Base-by-base conservation (phyloP, 257 asterid genomes). In the Solanum verrucosum region DNA sequence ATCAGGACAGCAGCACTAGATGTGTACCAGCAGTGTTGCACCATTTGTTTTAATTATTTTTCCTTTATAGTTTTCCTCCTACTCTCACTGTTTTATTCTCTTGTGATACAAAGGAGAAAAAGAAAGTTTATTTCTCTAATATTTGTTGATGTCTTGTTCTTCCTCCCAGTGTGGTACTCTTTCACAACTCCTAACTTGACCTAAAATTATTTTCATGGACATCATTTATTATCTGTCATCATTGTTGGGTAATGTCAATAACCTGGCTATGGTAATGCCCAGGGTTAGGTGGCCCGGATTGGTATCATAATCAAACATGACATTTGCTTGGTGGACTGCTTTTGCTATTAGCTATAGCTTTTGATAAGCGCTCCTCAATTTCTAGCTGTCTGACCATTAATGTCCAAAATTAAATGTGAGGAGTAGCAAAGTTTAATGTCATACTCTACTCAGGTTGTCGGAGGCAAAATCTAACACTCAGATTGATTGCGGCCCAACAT, bases 21-120 rank as follows among this genome's bases (percentile, higher is more conserved):
- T 49, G 70, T 81, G 85, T 81, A 38, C 85, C 42, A 81, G 18
- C 68, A 27, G 70, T 20, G 70, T 82, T 82, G 86, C 86, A 49
- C 20, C 44, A 82, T 81, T 46, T 81, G 40, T 46, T 82, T 82
- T 46, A 9, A 29, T 82, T 82, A 11, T 82, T 82, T 82, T 49
- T 52, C 44, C 71, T 3, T 82, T 29, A 31, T 5, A 82, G 31
- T 29, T 82, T 82, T 82, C 31, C 70, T 10, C 56, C 20, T 49
- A 27, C 70, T 81, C 70, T 82, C 29, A 29, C 70, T 46, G 70
- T 82, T 49, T 29, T 82, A 82, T 49, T 29, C 6, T 16, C 21
- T 49, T 49, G 70, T 82, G 70, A 82, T 82, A 49, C 86, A 31
- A 81, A 81, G 6, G 44, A 49, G 42, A 49, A 49, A 82, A 29